These are phyloP conservation scores for Brettanomyces sp. DNA, from an alignment of 805 yeast species.

Conservation along the genomic window DNA sequence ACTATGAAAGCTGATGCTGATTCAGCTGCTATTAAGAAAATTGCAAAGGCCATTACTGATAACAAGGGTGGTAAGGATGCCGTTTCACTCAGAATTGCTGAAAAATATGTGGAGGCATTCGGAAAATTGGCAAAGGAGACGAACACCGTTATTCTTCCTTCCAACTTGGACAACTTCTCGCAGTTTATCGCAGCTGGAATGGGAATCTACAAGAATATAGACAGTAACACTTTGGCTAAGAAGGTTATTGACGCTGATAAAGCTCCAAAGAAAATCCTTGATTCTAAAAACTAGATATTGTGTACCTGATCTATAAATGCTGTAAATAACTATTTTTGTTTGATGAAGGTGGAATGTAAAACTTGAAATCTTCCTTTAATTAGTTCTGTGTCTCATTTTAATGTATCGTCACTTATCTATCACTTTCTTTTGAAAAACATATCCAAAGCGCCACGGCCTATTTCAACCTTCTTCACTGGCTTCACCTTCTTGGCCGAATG, in stretches of 20 bases:
- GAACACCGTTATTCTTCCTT: constrained; percentile 70
- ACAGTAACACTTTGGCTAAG: constrained; percentile 27
- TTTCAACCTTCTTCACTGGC: constrained; percentile 32
- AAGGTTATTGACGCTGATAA: constrained; percentile 8
- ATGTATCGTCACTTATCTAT: background rate
- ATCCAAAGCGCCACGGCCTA: constrained; percentile 63
- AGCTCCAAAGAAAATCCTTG: background rate
- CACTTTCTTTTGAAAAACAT: constrained; percentile 44
- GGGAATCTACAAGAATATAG: constrained; percentile 48
- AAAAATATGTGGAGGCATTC: constrained; percentile 74
- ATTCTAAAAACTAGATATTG: background rate
- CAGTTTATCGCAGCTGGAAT: constrained; percentile 68
- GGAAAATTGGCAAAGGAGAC: constrained; percentile 75
- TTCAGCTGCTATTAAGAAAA: constrained; percentile 54
- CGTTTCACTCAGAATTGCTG: constrained; percentile 71
- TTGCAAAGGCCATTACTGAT: constrained; percentile 58
- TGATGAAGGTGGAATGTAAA: too few relatives aligned
- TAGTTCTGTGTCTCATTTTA: too few relatives aligned
- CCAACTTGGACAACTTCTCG: constrained; percentile 66
- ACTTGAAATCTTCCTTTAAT: too few relatives aligned
- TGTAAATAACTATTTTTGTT: too few relatives aligned
- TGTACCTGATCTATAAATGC: background rate
- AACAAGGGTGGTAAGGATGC: constrained; percentile 71
- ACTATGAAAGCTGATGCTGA: constrained; percentile 60
- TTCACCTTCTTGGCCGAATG: constrained; percentile 21